A percentile compares a stretch with the other conserved stretches of the same genome.
phyloP scores from a whole-genome alignment of 345 rosid genomes.

The Moricandia arvensis region DNA sequence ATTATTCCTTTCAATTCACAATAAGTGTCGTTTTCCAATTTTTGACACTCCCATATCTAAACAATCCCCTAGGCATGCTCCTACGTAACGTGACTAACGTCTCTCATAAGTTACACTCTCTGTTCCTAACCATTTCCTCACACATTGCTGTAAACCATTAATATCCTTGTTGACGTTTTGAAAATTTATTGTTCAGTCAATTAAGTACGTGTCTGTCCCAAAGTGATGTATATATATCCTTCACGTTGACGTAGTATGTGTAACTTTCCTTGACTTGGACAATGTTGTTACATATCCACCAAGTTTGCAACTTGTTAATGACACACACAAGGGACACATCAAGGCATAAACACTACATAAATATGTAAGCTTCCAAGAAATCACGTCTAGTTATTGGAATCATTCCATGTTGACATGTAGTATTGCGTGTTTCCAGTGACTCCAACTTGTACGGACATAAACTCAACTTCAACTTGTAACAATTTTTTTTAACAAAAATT shows the following conservation, averaged over 20 bases:
- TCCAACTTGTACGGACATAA: conserved; percentile 32
- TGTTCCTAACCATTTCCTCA: conserved; percentile 24
- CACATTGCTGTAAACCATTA: conserved; percentile 34
- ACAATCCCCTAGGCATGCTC: conserved; percentile 19
- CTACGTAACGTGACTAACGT: conserved; percentile 5
- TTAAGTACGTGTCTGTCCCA: conserved; percentile 26
- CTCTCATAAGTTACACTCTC: conserved; percentile 25
- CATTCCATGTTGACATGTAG: neutral
- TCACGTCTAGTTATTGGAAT: neutral
- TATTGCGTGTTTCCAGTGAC: conserved; percentile 16
- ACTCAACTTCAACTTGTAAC: neutral
- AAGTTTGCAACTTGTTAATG: conserved; percentile 23
- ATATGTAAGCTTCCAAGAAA: conserved; percentile 32
- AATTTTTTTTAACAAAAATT: neutral
- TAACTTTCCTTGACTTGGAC: conserved; percentile 29
- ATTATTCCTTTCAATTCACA: neutral
- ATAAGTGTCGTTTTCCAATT: neutral
- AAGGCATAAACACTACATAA: conserved; percentile 23
- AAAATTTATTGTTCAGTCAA: conserved; percentile 15
- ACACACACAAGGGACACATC: conserved; percentile 23
- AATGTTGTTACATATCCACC: conserved; percentile 14
- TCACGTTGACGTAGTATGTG: conserved; percentile 13
- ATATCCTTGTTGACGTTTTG: conserved; percentile 30
- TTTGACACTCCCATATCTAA: conserved; percentile 9
- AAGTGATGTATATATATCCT: neutral